Conservation (phyloP, 2,329 filamentous ascomycete species). For the Sphaerulina musiva region DNA sequence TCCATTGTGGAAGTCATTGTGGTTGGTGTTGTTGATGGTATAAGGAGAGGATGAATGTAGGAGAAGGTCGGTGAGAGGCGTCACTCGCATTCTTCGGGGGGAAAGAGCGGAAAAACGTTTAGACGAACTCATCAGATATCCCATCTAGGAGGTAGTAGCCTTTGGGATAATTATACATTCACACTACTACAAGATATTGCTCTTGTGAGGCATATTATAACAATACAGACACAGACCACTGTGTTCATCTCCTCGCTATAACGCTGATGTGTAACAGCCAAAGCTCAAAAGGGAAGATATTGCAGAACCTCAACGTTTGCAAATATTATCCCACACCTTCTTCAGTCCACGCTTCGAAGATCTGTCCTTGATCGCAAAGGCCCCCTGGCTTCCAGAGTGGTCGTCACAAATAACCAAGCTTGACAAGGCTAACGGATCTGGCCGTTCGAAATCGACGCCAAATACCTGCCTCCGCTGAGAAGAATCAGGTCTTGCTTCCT, state of each 20-base stretch:
- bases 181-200: not conserved
- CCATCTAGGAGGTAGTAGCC: too few species aligned
- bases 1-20: constrained; percentile 28
- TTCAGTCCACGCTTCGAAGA: constrained; percentile 21
- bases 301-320: constrained; percentile 14
- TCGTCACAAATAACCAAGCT: constrained; percentile 42
- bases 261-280: not conserved
- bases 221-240: not conserved
- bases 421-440: constrained; percentile 51
- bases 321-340: constrained; percentile 24
- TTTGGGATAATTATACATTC: not conserved
- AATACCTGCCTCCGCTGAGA: constrained; percentile 27
- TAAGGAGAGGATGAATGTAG: not conserved
- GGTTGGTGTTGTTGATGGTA: not conserved
- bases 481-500: constrained; percentile 61
- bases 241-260: not conserved
- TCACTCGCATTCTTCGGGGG: not conserved
- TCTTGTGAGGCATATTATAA: not conserved
- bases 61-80: not conserved
- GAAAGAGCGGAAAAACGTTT: not conserved
- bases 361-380: constrained; percentile 37
- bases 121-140: not conserved
- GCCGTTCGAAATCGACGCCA: constrained; percentile 21
- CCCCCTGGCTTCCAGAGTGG: constrained; percentile 36
- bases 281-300: not conserved